phyloP scores from a whole-genome alignment of 2,329 filamentous ascomycete genomes.

The Stagonosporopsis vannaccii region DNA sequence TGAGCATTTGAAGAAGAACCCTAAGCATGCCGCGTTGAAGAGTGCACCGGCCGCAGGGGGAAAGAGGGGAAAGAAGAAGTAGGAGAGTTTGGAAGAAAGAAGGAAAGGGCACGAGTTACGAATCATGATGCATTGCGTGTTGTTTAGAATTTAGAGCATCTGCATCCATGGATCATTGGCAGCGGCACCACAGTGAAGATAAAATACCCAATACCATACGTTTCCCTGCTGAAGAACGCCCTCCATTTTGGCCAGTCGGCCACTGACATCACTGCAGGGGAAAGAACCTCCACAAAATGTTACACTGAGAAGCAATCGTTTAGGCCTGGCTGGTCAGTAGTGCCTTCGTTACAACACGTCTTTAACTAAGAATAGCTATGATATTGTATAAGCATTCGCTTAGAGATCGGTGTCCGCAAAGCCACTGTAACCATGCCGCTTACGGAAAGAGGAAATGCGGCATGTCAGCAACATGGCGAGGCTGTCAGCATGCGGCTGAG shows the following conservation, averaged over 20 bases:
- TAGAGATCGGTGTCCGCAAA: neutral
- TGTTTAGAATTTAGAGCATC: neutral
- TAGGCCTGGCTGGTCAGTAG: neutral
- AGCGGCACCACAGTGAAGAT: neutral
- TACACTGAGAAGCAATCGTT: neutral
- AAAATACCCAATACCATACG: neutral
- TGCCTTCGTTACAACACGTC: neutral
- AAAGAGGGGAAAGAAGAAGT: conserved; percentile 31
- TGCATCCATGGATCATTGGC: neutral
- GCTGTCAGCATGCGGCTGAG: conserved; percentile 12
- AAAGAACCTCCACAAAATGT: too few species aligned
- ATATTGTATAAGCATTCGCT: neutral
- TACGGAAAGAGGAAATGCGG: conserved; percentile 16
- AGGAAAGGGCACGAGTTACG: conserved; percentile 7
- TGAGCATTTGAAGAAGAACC: conserved; percentile 70
- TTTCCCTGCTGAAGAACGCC: neutral
- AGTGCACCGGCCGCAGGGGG: conserved; percentile 11
- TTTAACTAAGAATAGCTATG: conserved; percentile 5
- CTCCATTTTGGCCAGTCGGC: neutral
- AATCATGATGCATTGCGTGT: neutral
- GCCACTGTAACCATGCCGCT: conserved; percentile 20
- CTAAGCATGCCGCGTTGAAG: conserved; percentile 66
- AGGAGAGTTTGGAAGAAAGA: conserved; percentile 7
- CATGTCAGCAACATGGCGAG: conserved; percentile 5
- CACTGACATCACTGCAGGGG: neutral